Base-by-base conservation (phyloP, 2,329 filamentous ascomycete species). In the Sporothrix luriei region DNA sequence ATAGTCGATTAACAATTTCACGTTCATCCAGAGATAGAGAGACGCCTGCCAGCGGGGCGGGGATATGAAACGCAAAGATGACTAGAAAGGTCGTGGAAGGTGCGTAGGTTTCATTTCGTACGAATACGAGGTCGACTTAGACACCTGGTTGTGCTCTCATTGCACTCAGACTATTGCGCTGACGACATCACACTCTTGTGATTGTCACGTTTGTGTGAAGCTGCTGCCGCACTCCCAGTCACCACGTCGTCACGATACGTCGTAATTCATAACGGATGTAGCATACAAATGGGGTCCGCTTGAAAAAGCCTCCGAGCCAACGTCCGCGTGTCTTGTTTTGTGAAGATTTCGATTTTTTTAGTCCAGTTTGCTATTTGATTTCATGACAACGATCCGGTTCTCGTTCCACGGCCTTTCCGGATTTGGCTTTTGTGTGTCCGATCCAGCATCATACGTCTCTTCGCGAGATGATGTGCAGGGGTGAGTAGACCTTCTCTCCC, bases 291-390 rank as follows among this genome's bases (percentile, higher is more conserved):
- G 29, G 29, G 29, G 7, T 1, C 29, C 7, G 29, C 29, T 33
- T 19, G 7, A 29, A n/a, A 2, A 13, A 43, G 19, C n/a, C 33
- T 43, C 33, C 24, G 10, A 24, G 9, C 24, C 55, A 24, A 43
- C n/a, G 19, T 14, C n/a, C 13, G 43, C 43, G 55, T 48, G 40
- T 62, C 21, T 46, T 46, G 21, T 55, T 68, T 68, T 67, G 33
- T 48, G 24, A 57, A 68, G 66, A 70, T 70, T 70, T 68, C 64
- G 62, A 70, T 70, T 70, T 68, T 67, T 70, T 68, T 68, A 55
- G 64, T 64, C 65, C 69, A 55, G 21, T 66, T 66, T 59, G 62
- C 68, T 70, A 59, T 66, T 62, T 67, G 68, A 38, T 69, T 66
- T 66, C 29, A 48, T 52, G 48, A 51, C 62, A 70, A 57, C 62